phyloP scores from a whole-genome alignment of 2,329 filamentous ascomycete genomes.

The Teratosphaeria epicoccoides region DNA sequence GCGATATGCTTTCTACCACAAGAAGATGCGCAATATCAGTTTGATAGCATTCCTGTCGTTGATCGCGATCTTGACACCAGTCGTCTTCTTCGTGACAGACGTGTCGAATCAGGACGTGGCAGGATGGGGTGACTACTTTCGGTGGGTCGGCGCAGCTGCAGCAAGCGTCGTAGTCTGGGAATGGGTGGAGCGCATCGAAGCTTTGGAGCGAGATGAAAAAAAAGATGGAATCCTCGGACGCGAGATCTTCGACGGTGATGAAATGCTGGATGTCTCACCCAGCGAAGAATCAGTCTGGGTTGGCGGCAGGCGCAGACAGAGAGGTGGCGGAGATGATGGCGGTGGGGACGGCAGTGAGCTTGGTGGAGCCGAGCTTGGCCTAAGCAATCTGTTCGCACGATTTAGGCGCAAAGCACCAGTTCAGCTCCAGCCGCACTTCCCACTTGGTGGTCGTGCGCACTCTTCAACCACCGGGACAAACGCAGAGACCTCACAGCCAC shows the following conservation, averaged over 20 bases:
- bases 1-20: conserved; percentile 81
- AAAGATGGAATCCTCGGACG: conserved; percentile 85
- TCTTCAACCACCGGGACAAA: conserved; percentile 13
- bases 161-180: conserved; percentile 98
- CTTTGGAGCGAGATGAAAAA: conserved; percentile 81
- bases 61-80: conserved; percentile 72
- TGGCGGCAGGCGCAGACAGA: conserved; percentile 2
- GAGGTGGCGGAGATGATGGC: conserved; percentile 5
- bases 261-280: conserved; percentile 66
- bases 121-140: conserved; percentile 88
- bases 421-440: conserved; percentile 19
- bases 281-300: conserved; percentile 47
- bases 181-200: conserved; percentile 92
- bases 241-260: conserved; percentile 88
- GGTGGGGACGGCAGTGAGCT: conserved; percentile 24
- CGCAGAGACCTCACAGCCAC: conserved; percentile 4
- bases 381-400: conserved; percentile 15
- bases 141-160: conserved; percentile 90
- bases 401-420: conserved; percentile 17
- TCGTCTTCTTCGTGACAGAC: conserved; percentile 88
- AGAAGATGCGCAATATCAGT: conserved; percentile 79
- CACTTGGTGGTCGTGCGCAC: conserved; percentile 23
- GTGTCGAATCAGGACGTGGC: conserved; percentile 76
- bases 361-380: conserved; percentile 15
- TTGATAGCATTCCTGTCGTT: conserved; percentile 70